phyloP scores from a whole-genome alignment of 805 yeast genomes.

The Saccharomycopsis amapae region DNA sequence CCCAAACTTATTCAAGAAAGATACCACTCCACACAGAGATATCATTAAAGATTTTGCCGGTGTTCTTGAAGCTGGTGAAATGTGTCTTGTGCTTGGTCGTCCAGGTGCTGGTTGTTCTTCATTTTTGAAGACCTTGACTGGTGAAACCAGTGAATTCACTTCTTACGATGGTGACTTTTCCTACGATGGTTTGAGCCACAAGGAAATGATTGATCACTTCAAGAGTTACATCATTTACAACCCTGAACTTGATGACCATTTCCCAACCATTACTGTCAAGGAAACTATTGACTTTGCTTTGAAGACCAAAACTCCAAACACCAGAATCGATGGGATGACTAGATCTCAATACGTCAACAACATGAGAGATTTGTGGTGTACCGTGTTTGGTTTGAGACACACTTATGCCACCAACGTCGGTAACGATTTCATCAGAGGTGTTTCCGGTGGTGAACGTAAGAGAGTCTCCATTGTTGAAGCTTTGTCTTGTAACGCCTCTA shows the following conservation, averaged over 20 bases:
- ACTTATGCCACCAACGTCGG: conserved; percentile 60
- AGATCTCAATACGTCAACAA: conserved; percentile 41
- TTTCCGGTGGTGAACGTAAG: conserved; percentile 68
- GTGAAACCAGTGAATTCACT: conserved; percentile 37
- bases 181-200: conserved; percentile 55
- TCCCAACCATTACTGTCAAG: conserved; percentile 69
- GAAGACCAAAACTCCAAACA: conserved; percentile 57
- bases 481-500: conserved; percentile 43
- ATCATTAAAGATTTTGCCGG: conserved; percentile 37
- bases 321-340: conserved; percentile 36
- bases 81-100: conserved; percentile 45
- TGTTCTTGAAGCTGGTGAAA: conserved; percentile 42
- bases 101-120: conserved; percentile 64
- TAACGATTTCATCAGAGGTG: conserved; percentile 60
- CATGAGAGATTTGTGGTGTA: conserved; percentile 34
- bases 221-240: conserved; percentile 51
- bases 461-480: conserved; percentile 67
- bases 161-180: conserved; percentile 47
- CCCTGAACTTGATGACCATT: conserved; percentile 63
- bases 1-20: conserved; percentile 32
- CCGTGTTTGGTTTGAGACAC: conserved; percentile 50
- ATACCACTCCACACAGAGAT: conserved; percentile 23
- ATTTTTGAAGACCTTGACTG: conserved; percentile 38
- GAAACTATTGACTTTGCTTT: conserved; percentile 68
- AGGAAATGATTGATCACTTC: conserved; percentile 51